These are phyloP conservation scores for Thielaviopsis punctulata DNA, from an alignment of 2,329 filamentous ascomycete species.

Conservation along the genomic window DNA sequence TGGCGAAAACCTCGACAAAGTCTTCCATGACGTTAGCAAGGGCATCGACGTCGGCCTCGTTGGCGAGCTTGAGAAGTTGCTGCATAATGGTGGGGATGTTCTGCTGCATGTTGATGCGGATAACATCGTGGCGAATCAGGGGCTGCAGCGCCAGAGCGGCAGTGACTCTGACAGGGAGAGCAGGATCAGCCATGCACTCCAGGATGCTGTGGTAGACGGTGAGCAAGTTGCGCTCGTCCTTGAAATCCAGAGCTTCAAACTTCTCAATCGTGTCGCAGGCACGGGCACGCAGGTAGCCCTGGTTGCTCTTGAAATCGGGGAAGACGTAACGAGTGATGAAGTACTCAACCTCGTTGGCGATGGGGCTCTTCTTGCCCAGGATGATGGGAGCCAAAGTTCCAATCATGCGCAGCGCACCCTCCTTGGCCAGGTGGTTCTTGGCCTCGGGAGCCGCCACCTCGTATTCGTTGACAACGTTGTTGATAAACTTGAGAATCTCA, in stretches of 20 bases:
- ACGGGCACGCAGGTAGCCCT: conserved; percentile 82
- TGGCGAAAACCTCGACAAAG: conserved; percentile 96
- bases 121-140: conserved; percentile 85
- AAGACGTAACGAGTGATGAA: conserved; percentile 98
- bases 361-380: conserved; percentile 93
- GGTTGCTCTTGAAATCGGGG: conserved; percentile 83
- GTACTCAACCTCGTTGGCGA: conserved; percentile 93
- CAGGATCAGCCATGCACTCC: conserved; percentile 90
- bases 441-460: conserved; percentile 68
- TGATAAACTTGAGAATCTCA: conserved; percentile 85
- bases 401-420: conserved; percentile 93
- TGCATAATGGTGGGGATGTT: conserved; percentile 99
- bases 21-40: conserved; percentile 99
- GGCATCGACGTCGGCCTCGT: conserved; percentile 94
- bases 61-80: conserved; percentile 87
- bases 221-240: conserved; percentile 87
- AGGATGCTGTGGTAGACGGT: conserved; percentile 94
- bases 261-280: conserved; percentile 97
- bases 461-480: conserved; percentile 85
- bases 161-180: conserved; percentile 82
- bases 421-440: conserved; percentile 90
- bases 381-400: conserved; percentile 88
- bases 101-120: conserved; percentile 87
- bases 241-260: conserved; percentile 93
- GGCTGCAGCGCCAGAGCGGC: conserved; percentile 88